Conservation (phyloP, 495 filamentous ascomycete species). For the Schizothecium vesticola region DNA sequence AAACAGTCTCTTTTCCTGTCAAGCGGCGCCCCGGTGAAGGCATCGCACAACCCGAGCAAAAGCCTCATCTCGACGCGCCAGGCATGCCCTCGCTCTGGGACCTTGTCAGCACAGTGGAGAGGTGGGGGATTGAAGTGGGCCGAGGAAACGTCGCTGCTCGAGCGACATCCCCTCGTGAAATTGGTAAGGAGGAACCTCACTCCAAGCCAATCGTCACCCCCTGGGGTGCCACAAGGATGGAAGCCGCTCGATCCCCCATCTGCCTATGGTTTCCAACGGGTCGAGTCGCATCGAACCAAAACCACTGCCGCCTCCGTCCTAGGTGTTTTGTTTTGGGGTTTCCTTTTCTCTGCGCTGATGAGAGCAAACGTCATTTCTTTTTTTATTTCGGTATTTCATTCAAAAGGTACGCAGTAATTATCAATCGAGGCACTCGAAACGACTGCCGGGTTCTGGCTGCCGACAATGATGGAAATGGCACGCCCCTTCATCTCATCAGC, state of each 20-base stretch:
- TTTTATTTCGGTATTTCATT: not conserved
- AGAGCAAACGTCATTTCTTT: not conserved
- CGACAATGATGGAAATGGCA: not conserved
- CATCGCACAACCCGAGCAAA: not conserved
- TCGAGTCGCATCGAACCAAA: not conserved
- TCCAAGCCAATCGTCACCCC: not conserved
- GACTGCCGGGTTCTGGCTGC: not conserved
- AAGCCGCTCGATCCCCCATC: not conserved
- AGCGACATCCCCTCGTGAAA: constrained; percentile 1
- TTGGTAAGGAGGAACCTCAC: constrained; percentile 7
- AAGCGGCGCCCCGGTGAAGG: not conserved
- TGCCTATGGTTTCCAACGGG: not conserved
- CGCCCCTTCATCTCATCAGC: not conserved
- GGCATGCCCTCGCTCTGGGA: not conserved
- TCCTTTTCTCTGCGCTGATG: not conserved
- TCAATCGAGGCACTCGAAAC: not conserved
- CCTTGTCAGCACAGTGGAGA: not conserved
- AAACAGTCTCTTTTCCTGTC: not conserved
- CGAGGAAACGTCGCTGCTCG: not conserved
- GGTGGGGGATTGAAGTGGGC: not conserved
- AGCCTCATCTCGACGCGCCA: not conserved
- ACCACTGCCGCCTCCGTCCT: not conserved
- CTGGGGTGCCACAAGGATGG: not conserved
- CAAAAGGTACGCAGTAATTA: not conserved
- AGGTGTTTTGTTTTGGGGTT: not conserved